Base-by-base conservation (phyloP, 306 rosid species). In the Carpinus viminea region DNA sequence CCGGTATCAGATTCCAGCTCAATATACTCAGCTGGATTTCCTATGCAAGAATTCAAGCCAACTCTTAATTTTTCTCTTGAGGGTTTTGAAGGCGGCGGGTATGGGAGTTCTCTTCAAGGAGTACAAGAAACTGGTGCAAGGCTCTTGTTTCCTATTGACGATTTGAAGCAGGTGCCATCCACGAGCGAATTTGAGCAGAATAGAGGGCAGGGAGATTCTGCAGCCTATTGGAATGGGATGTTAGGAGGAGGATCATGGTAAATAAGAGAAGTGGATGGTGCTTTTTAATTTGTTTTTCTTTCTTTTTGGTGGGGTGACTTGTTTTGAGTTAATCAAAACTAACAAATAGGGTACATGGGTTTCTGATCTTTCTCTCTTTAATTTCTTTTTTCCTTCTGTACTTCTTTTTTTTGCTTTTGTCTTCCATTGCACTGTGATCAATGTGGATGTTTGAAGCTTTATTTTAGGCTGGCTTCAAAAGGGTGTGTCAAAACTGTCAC, bases 171-270 rank as follows among this genome's bases (percentile, higher is more conserved):
- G 66, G 88, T 88, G 74, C 84, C 93, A 52, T 87, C 48, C 64
- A 74, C 80, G 2, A 72, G 76, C 60, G 89, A 87, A 62, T 91
- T 88, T 74, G 89, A 87, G 72, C 87, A 82, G 31, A 87, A 78
- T 74, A 86, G 91, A 78, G 83, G 76, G 50, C 90, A 83, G 80
- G 91, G 82, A n/a, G 93, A 87, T 88, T 82, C 94, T 78, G 47
- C 83, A 77, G 93, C 90, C 21, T 93, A 82, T 87, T 95, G 98
- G 98, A 92, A 75, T 80, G 97, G 98, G 73, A 88, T 92, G 95
- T 83, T 91, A 74, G 98, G 97, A 78, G 98, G 97, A 31, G 97
- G 97, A 76, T 88, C 95, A 50, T 95, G 98, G 98, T 92, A 90
- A 89, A 82, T 78, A 80, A 13, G 16, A 45, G 71, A 20, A 65